Evolutionary conservation across 2,329 filamentous ascomycete genomes (phyloP).

Genomic region (Trichoderma lentiforme): DNA sequence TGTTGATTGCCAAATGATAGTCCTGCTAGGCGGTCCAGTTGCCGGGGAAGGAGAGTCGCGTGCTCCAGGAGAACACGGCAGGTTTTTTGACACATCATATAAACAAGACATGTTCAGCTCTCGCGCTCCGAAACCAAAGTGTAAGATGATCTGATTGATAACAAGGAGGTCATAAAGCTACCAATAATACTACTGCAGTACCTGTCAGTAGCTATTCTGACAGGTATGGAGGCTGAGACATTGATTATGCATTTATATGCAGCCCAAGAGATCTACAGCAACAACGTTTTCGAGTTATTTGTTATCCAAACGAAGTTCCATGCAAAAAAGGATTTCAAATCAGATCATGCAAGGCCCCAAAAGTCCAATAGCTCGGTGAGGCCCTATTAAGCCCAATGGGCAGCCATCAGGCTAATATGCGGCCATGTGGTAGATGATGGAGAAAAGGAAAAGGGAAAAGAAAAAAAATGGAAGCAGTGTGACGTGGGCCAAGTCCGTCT

Average conservation of each 20-base stretch:
- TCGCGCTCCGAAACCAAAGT: not conserved
- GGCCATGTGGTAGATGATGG: not conserved
- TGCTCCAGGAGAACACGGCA: not conserved
- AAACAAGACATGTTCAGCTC: not conserved
- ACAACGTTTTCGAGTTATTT: not conserved
- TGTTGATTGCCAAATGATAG: not conserved
- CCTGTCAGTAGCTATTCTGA: not conserved
- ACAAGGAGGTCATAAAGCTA: not conserved
- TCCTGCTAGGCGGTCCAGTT: not conserved
- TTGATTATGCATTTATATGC: not conserved
- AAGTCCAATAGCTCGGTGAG: not conserved
- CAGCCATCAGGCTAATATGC: conserved; percentile 1
- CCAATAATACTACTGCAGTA: not conserved
- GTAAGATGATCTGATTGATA: not conserved
- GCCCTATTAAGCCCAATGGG: not conserved
- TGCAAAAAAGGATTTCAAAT: not conserved
- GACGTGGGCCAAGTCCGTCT: not conserved
- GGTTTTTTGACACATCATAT: not conserved
- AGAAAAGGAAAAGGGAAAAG: not conserved
- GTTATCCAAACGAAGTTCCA: not conserved
- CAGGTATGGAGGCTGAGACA: conserved; percentile 11
- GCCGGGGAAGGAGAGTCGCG: not conserved
- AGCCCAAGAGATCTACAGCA: not conserved
- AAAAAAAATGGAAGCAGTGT: not conserved
- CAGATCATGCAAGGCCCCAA: not conserved